Percentiles rank a stretch among this genome's conserved stretches.
phyloP scores from a whole-genome alignment of 2,329 filamentous ascomycete species.

The Alternaria metachromatica region DNA sequence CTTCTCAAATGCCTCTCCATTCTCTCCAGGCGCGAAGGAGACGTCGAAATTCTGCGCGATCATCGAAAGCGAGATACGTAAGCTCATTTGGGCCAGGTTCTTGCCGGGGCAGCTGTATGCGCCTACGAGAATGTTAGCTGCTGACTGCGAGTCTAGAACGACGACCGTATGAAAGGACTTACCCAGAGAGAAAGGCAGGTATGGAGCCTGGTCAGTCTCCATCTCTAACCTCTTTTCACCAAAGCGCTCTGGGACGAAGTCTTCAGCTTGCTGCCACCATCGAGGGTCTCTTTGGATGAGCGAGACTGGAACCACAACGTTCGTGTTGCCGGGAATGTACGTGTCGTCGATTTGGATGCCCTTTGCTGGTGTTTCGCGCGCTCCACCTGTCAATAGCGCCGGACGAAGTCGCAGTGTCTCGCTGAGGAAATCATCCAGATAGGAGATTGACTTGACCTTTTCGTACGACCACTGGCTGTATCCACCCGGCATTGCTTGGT shows the following conservation, averaged over 20 bases:
- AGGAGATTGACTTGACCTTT: slow-evolving; percentile 32
- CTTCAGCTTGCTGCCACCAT: slow-evolving; percentile 19
- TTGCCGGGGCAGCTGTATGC: slow-evolving; percentile 25
- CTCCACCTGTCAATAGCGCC: slow-evolving; percentile 43
- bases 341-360: slow-evolving; percentile 35
- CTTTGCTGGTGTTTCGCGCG: slow-evolving; percentile 48
- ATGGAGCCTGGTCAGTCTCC: slow-evolving; percentile 25
- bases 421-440: slow-evolving; percentile 41
- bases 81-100: slow-evolving; percentile 22
- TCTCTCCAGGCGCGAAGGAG: slow-evolving; percentile 23
- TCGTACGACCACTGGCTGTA: slow-evolving; percentile 39
- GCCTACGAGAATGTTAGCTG: slow-evolving; percentile 8
- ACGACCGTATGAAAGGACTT: neutral
- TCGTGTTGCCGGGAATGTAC: slow-evolving; percentile 20
- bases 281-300: slow-evolving; percentile 19
- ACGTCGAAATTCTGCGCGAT: slow-evolving; percentile 24
- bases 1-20: slow-evolving; percentile 27
- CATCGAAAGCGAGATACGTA: slow-evolving; percentile 19
- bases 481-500: slow-evolving; percentile 34
- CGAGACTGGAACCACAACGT: slow-evolving; percentile 14
- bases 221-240: slow-evolving; percentile 21
- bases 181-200: slow-evolving; percentile 24
- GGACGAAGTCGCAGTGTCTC: slow-evolving; percentile 52
- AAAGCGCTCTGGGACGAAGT: slow-evolving; percentile 27
- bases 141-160: neutral